Percentiles rank a stretch among this genome's conserved stretches.
Conservation (phyloP, 2,329 filamentous ascomycete species). For the Cladosporium velox region DNA sequence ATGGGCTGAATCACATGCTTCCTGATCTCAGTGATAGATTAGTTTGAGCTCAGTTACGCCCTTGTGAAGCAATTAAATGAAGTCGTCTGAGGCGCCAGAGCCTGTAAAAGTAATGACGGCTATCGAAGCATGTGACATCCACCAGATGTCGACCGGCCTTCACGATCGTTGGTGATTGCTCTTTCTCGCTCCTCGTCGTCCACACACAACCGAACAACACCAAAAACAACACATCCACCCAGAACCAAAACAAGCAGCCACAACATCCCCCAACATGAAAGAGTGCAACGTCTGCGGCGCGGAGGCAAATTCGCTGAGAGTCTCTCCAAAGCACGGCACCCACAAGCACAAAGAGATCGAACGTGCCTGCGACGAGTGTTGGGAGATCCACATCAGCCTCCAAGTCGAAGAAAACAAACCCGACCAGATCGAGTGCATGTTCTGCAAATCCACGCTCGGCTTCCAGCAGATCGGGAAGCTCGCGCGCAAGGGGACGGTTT, state of each 20-base stretch:
- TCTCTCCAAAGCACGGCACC: slow-evolving; percentile 4
- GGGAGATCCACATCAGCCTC: slow-evolving; percentile 26
- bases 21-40: neutral
- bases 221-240: neutral
- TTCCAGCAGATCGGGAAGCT: neutral
- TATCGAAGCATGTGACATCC: neutral
- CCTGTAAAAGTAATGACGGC: neutral
- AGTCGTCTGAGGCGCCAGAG: neutral
- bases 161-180: neutral
- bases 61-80: neutral
- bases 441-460: slow-evolving; percentile 18
- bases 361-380: slow-evolving; percentile 26
- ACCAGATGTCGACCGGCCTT: neutral
- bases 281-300: slow-evolving; percentile 22
- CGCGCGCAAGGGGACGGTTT: neutral
- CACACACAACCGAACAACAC: no score
- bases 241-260: neutral
- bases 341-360: slow-evolving; percentile 3
- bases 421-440: slow-evolving; percentile 25
- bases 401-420: slow-evolving; percentile 19
- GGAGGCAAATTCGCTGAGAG: neutral
- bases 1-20: neutral
- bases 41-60: neutral
- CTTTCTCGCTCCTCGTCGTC: neutral
- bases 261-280: slow-evolving; percentile 3